These are phyloP conservation scores for Fomitiporia mediterranea DNA, from an alignment of 1,284 basidiomycete genomes.

Conservation along the genomic window DNA sequence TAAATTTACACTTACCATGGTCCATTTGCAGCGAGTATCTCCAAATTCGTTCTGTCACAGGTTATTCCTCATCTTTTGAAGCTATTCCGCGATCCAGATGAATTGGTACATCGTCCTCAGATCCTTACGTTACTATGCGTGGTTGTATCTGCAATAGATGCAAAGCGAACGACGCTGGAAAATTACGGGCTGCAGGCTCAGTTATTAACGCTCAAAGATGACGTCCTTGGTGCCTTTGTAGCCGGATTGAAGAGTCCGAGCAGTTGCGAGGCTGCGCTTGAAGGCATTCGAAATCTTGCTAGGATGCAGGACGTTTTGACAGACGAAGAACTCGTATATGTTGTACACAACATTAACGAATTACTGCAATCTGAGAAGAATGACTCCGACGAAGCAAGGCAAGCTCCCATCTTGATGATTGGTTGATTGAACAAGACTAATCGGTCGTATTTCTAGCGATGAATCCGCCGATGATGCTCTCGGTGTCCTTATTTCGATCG, in stretches of 20 bases:
- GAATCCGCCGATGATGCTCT: slow-evolving; percentile 65
- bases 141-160: slow-evolving; percentile 48
- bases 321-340: slow-evolving; percentile 71
- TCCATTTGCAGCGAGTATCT: slow-evolving; percentile 55
- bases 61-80: slow-evolving; percentile 69
- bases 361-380: slow-evolving; percentile 55
- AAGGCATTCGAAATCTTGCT: slow-evolving; percentile 60
- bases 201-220: slow-evolving; percentile 68
- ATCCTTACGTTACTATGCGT: slow-evolving; percentile 44
- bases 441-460: slow-evolving; percentile 8
- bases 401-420: not conserved
- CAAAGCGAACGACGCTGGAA: slow-evolving; percentile 28
- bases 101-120: slow-evolving; percentile 69
- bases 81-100: slow-evolving; percentile 74
- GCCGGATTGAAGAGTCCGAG: slow-evolving; percentile 55
- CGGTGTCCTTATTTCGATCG: slow-evolving; percentile 64
- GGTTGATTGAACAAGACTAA: too few species aligned
- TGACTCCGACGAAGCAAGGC: slow-evolving; percentile 58
- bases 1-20: slow-evolving; percentile 14
- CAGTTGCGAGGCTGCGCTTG: slow-evolving; percentile 56
- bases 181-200: slow-evolving; percentile 33
- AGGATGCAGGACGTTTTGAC: slow-evolving; percentile 59
- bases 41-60: slow-evolving; percentile 61
- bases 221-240: slow-evolving; percentile 62
- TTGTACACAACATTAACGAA: slow-evolving; percentile 76